Evolutionary conservation across 1,284 basidiomycete species (phyloP), one percentile per base, ranked within the genome.

Genomic region (Lignosus rhinocerotis): DNA sequence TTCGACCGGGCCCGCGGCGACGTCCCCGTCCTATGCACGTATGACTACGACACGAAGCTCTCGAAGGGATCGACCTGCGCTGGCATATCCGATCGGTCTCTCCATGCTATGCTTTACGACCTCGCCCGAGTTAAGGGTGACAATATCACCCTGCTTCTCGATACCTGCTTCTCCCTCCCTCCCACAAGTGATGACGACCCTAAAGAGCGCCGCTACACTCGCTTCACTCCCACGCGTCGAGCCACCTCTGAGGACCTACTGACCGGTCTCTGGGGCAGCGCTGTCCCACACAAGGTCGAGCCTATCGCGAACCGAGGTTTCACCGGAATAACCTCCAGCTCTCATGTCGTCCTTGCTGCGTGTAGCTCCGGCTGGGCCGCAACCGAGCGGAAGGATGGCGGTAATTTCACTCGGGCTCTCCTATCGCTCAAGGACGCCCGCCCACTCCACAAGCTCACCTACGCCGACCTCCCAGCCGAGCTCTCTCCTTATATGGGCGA

Each of bases 121-220:
- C 77, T 88, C 44, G 74, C 77, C 17, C 70, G 71, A 21, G 72
- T 70, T 39, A 89, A 89, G 65, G 87, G 86, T 31, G 75, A 87
- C 67, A 88, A 88, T 60, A 83, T 88, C 68, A 84, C 85, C 3
- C 70, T 88, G 51, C 78, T 88, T 51, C 73, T 87, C 38, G 87
- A 88, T 68, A 80, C 82, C 62, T 87, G 84, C 65, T 88, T 88
- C 71, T 77, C 80, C 16, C 77, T 81, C 6, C 61, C 72, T 14
- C 73, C 75, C 44, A 71, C 76, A 19, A 68, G 70, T 10, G 69
- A 73, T 49, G 73, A 47, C 16, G 55, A 75, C 19, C 66, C 72
- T 32, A 76, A 75, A 21, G 73, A 78, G 62, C 77, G 82, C 33
- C 76, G 75, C 42, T 73, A 74, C 58, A 76, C 78, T 53, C 82